Percentiles rank a stretch among this genome's conserved stretches.
Evolutionary conservation across 306 rosid genomes (phyloP).

Genomic region (Lotus japonicus): DNA sequence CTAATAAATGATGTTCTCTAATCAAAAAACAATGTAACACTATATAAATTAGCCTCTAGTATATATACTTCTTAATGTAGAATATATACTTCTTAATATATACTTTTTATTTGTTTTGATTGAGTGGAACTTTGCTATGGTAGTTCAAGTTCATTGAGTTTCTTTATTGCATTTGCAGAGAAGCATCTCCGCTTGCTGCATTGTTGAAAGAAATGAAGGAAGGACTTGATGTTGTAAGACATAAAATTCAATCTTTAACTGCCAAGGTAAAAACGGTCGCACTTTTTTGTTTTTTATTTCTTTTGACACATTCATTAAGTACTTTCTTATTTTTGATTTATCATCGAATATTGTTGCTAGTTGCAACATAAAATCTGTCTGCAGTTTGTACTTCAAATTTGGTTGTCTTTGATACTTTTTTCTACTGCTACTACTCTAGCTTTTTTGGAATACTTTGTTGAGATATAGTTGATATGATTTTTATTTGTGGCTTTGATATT

Average conservation of each 20-base stretch:
- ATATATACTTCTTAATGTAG: no score
- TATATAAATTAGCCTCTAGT: no score
- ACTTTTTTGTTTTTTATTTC: neutral
- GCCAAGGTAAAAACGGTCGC: slow-evolving; percentile 43
- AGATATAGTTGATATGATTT: no score
- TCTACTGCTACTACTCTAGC: neutral
- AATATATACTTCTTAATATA: no score
- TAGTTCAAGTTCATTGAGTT: neutral
- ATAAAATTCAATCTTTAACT: slow-evolving; percentile 63
- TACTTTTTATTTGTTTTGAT: no score
- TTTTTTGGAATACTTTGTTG: neutral
- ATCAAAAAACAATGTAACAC: no score
- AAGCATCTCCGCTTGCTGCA: slow-evolving; percentile 50
- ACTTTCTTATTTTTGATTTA: neutral
- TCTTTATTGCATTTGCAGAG: slow-evolving; percentile 29
- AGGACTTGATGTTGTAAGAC: slow-evolving; percentile 54
- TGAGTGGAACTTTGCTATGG: neutral
- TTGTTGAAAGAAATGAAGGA: slow-evolving; percentile 81
- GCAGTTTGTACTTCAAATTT: neutral
- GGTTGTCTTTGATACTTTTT: neutral
- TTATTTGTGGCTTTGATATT: no score
- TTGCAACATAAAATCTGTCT: neutral
- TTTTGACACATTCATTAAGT: neutral
- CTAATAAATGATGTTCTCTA: no score
- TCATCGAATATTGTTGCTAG: neutral